Evolutionary conservation across 495 filamentous ascomycete species (phyloP), one percentile per base, ranked within the genome.

Genomic region (Aspergillus sclerotiicarbonarius): DNA sequence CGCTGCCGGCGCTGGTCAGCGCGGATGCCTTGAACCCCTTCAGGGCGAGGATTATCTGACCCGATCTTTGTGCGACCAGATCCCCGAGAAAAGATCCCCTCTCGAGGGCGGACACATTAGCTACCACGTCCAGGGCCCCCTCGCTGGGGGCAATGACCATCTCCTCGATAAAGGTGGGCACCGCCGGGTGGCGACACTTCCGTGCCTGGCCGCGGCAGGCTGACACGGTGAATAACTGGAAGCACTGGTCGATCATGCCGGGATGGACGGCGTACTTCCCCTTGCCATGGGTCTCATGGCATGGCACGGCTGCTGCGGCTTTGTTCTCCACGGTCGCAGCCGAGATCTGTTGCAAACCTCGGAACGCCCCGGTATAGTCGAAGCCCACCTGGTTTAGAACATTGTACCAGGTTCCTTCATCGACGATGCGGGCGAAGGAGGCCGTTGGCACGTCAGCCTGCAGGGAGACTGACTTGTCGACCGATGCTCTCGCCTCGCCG

Each of bases 211-310:
- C 72, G 20, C 63, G 59, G 1, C 56, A 61, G 16, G 31, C 49
- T 32, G 80, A 76, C 6, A 71, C 63, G 12, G 64, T 65, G 30
- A 71, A 45, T 0, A 75, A 55, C 50, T 80, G 76, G 13, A 82
- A 51, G 45, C 68, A 72, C 5, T 62, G 63, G 48, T 82, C 79
- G 21, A 82, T 76, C 8, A 61, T 59, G 12, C 64, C 61, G 1
- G 79, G 76, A 46, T 82, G 78, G 4, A 75, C 56, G 0, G 62
- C 25, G 58, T 73, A 79, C 0, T 41, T 58, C 51, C 51, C 68
- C 29, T 21, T 37, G 20, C 43, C 43, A 0, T 60, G 30, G 0
- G 21, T 44, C 8, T 49, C 45, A 15, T 54, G 46, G 18, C 45
- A 49, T 4, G 52, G 21, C 12, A 63, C 1, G 0, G 52, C 44